Percentiles rank a stretch among this genome's conserved stretches.
phyloP scores from a whole-genome alignment of 345 rosid genomes.

The Syzygium oleosum region DNA sequence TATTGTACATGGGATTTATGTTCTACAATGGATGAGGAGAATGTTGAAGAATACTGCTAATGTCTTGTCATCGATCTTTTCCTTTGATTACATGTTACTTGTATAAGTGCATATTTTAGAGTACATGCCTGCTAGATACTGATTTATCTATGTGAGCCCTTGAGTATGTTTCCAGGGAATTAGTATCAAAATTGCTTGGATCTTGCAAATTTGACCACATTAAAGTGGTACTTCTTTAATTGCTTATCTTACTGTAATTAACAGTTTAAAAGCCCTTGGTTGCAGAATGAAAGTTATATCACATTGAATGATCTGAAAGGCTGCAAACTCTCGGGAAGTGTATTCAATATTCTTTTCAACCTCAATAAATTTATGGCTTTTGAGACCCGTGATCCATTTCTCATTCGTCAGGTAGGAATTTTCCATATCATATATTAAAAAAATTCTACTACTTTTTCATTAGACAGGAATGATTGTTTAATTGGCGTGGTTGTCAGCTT shows the following conservation, averaged over 20 bases:
- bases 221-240: not conserved
- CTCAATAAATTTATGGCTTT: conserved; percentile 76
- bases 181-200: not conserved
- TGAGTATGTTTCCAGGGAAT: not conserved
- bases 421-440: not conserved
- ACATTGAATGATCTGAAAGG: conserved; percentile 55
- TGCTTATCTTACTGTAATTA: not conserved
- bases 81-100: not conserved
- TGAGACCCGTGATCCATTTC: conserved; percentile 77
- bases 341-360: conserved; percentile 84
- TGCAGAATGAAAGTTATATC: conserved; percentile 63
- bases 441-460: not conserved
- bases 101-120: not conserved
- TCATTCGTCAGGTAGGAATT: conserved; percentile 58
- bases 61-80: not conserved
- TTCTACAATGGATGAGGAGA: not conserved
- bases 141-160: not conserved
- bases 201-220: not conserved
- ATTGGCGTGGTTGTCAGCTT: not conserved
- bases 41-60: not conserved
- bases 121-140: not conserved
- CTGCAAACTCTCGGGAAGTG: conserved; percentile 67
- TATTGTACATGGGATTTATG: not conserved
- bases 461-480: not conserved
- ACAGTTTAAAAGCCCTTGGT: not conserved